Conservation (phyloP, 2,329 filamentous ascomycete species). For the Pseudonectria buxi region DNA sequence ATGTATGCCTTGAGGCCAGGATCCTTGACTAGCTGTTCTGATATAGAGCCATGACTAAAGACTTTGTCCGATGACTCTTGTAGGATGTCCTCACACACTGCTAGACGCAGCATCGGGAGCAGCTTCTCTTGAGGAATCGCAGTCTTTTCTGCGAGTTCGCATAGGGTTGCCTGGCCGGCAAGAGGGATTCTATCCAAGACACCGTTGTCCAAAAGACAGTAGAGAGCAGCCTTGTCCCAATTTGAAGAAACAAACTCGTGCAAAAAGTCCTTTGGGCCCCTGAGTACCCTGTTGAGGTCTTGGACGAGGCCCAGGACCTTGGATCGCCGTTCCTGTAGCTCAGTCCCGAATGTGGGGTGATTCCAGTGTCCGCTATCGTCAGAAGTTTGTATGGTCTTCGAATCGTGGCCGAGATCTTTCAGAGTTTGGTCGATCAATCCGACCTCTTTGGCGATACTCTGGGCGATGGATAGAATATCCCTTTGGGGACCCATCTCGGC, state of each 20-base stretch:
- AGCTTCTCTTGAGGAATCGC: slow-evolving; percentile 9
- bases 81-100: slow-evolving; percentile 10
- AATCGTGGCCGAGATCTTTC: neutral
- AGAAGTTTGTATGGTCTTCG: no score
- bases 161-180: slow-evolving; percentile 2
- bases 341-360: slow-evolving; percentile 1
- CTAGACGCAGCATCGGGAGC: slow-evolving; percentile 8
- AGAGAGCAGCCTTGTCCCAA: slow-evolving; percentile 14
- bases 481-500: slow-evolving; percentile 6
- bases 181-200: slow-evolving; percentile 8
- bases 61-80: slow-evolving; percentile 3
- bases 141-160: slow-evolving; percentile 6
- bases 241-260: slow-evolving; percentile 36
- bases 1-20: slow-evolving; percentile 10
- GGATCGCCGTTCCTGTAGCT: slow-evolving; percentile 3
- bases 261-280: slow-evolving; percentile 17
- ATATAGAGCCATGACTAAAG: slow-evolving; percentile 9
- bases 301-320: slow-evolving; percentile 7
- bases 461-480: slow-evolving; percentile 6
- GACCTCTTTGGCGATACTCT: slow-evolving; percentile 7
- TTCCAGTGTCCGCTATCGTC: slow-evolving; percentile 3
- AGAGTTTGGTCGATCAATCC: slow-evolving; percentile 2
- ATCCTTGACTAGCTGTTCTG: slow-evolving; percentile 5
- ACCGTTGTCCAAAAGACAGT: slow-evolving; percentile 10
- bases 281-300: slow-evolving; percentile 3